Conservation (phyloP, 257 asterid species). For the Solanum etuberosum region DNA sequence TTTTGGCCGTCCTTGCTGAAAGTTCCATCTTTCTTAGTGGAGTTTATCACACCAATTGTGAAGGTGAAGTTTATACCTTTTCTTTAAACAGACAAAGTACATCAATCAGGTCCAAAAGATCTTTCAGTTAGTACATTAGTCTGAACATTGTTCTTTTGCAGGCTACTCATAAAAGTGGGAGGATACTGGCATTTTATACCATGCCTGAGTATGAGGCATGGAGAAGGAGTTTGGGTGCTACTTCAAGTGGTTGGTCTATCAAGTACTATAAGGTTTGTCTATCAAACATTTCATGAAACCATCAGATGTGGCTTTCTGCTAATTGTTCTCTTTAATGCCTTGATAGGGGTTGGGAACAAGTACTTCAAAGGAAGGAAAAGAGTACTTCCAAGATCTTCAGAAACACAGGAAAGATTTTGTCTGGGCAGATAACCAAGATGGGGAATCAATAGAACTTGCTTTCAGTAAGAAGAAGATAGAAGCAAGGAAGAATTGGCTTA, state of each 20-base stretch:
- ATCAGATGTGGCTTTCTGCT: not conserved
- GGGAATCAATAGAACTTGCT: slow-evolving; percentile 95
- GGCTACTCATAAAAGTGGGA: slow-evolving; percentile 59
- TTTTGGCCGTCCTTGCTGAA: slow-evolving; percentile 94
- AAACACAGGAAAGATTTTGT: slow-evolving; percentile 83
- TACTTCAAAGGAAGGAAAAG: slow-evolving; percentile 82
- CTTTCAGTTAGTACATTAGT: not conserved
- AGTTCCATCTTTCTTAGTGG: slow-evolving; percentile 73
- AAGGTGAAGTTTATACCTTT: slow-evolving; percentile 33
- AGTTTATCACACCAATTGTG: slow-evolving; percentile 93
- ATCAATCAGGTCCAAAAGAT: not conserved
- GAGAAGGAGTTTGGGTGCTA: slow-evolving; percentile 52
- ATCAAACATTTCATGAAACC: not conserved
- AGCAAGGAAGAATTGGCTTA: slow-evolving; percentile 90
- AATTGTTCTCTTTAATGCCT: not conserved
- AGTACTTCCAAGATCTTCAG: slow-evolving; percentile 70
- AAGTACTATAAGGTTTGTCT: slow-evolving; percentile 89
- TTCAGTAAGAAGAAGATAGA: slow-evolving; percentile 96
- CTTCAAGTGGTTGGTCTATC: slow-evolving; percentile 69
- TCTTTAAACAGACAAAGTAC: not conserved
- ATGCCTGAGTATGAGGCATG: slow-evolving; percentile 95
- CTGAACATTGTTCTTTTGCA: slow-evolving; percentile 10
- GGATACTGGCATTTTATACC: slow-evolving; percentile 53
- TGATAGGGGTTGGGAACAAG: slow-evolving; percentile 97
- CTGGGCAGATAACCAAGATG: slow-evolving; percentile 78